Evolutionary conservation across 441 rosid genomes (phyloP).

Genomic region (Brassica hybrid): DNA sequence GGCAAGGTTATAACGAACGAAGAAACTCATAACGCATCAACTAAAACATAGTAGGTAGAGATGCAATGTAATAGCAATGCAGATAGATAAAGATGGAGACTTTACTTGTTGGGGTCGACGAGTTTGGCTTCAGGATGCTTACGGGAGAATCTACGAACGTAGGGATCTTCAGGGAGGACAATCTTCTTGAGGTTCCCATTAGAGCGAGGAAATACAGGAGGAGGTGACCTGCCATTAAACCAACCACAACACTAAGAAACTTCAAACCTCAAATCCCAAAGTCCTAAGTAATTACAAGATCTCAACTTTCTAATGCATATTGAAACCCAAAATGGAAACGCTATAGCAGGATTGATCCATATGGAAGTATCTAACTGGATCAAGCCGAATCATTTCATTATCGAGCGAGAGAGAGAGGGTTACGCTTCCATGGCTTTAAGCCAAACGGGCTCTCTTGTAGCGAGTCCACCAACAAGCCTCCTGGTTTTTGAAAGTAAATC

Average conservation of each 20-base stretch:
- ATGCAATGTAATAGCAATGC: neutral
- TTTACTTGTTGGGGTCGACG: conserved; percentile 74
- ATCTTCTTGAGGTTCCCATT: conserved; percentile 71
- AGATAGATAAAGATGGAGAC: conserved; percentile 18
- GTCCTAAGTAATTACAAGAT: neutral
- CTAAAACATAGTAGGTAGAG: no score
- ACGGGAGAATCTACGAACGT: conserved; percentile 63
- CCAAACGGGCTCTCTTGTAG: conserved; percentile 78
- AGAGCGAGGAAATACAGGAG: conserved; percentile 73
- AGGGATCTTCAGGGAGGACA: conserved; percentile 79
- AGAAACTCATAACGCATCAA: neutral
- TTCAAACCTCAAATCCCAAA: neutral
- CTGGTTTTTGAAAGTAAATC: conserved; percentile 72
- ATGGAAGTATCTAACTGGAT: neutral
- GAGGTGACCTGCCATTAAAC: conserved; percentile 62
- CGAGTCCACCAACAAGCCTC: conserved; percentile 88
- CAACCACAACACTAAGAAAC: conserved; percentile 9
- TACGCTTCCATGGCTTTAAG: conserved; percentile 94
- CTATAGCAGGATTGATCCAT: neutral
- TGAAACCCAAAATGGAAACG: neutral
- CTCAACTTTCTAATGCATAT: conserved; percentile 16
- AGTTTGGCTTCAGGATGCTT: conserved; percentile 60
- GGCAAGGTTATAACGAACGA: no score
- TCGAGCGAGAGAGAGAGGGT: conserved; percentile 23
- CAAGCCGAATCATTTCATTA: conserved; percentile 12